Percentiles rank a stretch among this genome's conserved stretches.
These are phyloP conservation scores for Poa annua DNA, from an alignment of 176 grass and related monocot species.

Conservation along the genomic window DNA sequence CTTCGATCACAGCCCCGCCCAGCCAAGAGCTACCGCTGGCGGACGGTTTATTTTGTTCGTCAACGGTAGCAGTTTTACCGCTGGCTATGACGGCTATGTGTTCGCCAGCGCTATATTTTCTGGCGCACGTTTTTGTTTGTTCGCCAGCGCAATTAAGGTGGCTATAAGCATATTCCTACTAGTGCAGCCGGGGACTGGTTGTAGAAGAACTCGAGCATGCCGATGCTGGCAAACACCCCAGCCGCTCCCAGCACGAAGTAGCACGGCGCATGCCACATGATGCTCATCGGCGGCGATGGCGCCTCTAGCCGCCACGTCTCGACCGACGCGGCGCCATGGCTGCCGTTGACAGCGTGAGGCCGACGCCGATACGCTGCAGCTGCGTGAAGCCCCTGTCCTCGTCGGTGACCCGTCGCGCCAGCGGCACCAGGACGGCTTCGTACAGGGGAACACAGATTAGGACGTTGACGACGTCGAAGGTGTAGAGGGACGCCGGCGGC, in stretches of 20 bases:
- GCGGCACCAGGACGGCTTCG: conserved; percentile 43
- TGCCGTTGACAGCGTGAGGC: conserved; percentile 27
- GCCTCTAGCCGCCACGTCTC: conserved; percentile 30
- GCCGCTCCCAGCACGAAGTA: conserved; percentile 33
- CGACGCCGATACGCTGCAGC: conserved; percentile 37
- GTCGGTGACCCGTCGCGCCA: conserved; percentile 40
- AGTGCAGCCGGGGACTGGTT: conserved; percentile 47
- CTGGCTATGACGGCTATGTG: too few species aligned
- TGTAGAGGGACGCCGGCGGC: conserved; percentile 37
- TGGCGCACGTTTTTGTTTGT: too few species aligned
- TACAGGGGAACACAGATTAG: conserved; percentile 37
- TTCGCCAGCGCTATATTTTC: too few species aligned
- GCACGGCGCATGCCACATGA: conserved; percentile 6
- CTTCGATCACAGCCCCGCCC: too few species aligned
- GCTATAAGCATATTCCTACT: too few species aligned
- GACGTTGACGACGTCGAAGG: conserved; percentile 27
- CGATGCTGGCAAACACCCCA: conserved; percentile 36
- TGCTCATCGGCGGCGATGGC: background rate
- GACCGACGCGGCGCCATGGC: conserved; percentile 38
- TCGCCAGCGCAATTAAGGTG: too few species aligned
- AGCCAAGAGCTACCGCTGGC: too few species aligned
- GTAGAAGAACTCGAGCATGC: conserved; percentile 49
- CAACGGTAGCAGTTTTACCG: too few species aligned
- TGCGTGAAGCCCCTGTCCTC: conserved; percentile 36
- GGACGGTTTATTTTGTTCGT: too few species aligned